Conservation (phyloP, 2,329 filamentous ascomycete species). For the Pseudogymnoascus sp. region DNA sequence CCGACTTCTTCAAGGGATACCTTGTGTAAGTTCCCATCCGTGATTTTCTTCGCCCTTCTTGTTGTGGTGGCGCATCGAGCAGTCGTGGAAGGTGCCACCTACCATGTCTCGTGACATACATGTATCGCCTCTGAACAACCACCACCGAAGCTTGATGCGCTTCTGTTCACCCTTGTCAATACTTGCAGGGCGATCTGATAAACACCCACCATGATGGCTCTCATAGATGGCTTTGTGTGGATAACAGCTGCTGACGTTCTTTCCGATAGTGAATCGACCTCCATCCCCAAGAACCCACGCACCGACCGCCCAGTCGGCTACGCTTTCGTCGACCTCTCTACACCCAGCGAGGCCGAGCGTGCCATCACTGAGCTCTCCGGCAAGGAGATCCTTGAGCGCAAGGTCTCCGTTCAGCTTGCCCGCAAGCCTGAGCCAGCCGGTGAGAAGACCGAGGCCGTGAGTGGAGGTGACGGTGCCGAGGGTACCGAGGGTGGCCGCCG, state of each 20-base stretch:
- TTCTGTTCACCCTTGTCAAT: neutral
- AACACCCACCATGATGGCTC: neutral
- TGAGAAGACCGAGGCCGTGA: slow-evolving; percentile 64
- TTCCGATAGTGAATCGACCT: slow-evolving; percentile 77
- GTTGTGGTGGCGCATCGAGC: neutral
- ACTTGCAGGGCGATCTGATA: neutral
- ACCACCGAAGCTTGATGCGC: neutral
- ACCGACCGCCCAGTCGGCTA: slow-evolving; percentile 98
- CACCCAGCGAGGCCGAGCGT: slow-evolving; percentile 86
- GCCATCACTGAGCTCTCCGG: slow-evolving; percentile 93
- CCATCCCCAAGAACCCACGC: slow-evolving; percentile 98
- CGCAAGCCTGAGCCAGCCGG: slow-evolving; percentile 87
- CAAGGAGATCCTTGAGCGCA: slow-evolving; percentile 95
- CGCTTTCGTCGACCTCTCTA: slow-evolving; percentile 96
- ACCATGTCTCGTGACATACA: neutral
- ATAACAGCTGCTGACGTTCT: slow-evolving; percentile 29
- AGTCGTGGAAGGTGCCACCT: neutral
- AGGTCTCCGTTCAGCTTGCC: slow-evolving; percentile 97
- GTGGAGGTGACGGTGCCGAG: slow-evolving; percentile 60
- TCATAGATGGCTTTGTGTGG: neutral
- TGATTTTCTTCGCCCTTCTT: neutral
- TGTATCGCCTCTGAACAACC: neutral
- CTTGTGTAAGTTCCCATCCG: slow-evolving; percentile 69
- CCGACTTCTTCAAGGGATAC: slow-evolving; percentile 99
- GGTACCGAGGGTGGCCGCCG: slow-evolving; percentile 59